Conservation (phyloP, 768 basidiomycete species). For the Mycena sanguinolenta region DNA sequence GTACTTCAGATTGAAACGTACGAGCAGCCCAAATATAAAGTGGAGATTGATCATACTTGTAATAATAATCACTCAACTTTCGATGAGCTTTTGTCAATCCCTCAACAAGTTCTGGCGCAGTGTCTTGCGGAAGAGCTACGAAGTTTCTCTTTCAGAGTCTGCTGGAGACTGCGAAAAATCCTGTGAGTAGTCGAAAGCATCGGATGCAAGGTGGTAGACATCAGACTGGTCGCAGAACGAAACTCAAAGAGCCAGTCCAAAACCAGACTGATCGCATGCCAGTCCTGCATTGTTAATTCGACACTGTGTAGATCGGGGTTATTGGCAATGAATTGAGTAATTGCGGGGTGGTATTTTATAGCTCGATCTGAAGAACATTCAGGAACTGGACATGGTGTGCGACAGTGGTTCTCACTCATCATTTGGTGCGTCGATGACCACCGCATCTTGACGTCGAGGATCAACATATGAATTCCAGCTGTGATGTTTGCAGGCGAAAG, state of each 20-base stretch:
- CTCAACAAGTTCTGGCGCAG: slow-evolving; percentile 10
- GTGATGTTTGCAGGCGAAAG: not conserved
- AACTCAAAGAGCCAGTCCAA: slow-evolving; percentile 29
- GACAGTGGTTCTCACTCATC: slow-evolving; percentile 23
- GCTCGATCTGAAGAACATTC: slow-evolving; percentile 29
- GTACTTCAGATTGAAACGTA: not conserved
- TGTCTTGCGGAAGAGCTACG: not conserved
- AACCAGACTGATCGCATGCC: slow-evolving; percentile 31
- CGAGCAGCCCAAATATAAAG: slow-evolving; percentile 33
- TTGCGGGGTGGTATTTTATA: slow-evolving; percentile 24
- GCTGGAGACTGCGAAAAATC: slow-evolving; percentile 26
- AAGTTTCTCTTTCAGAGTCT: slow-evolving; percentile 17
- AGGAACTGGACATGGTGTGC: not conserved
- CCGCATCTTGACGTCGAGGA: slow-evolving; percentile 37
- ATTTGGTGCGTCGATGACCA: slow-evolving; percentile 40
- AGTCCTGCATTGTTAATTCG: slow-evolving; percentile 26
- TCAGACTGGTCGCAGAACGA: slow-evolving; percentile 35
- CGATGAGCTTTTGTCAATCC: slow-evolving; percentile 22
- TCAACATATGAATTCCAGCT: slow-evolving; percentile 31
- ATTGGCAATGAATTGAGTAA: slow-evolving; percentile 18
- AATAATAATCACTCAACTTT: slow-evolving; percentile 30
- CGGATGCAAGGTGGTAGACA: slow-evolving; percentile 37
- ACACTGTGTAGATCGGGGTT: slow-evolving; percentile 22
- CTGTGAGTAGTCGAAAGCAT: slow-evolving; percentile 32
- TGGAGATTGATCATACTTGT: slow-evolving; percentile 22